Base-by-base conservation (phyloP, 2,329 filamentous ascomycete species). In the Verticillium nonalfalfae region DNA sequence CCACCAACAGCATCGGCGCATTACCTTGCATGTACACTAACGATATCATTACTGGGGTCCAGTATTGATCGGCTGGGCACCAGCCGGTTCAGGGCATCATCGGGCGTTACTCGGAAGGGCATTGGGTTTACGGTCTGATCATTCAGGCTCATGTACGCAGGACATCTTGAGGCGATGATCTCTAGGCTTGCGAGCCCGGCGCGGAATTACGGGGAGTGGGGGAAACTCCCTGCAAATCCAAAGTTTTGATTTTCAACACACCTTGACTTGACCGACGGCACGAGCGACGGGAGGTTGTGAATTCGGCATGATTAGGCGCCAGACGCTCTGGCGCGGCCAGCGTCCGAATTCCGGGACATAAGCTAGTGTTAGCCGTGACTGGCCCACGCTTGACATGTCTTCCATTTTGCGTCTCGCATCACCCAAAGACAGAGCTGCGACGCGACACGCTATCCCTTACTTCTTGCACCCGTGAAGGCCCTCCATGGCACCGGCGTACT, bases 21-120 rank as follows among this genome's bases (percentile, higher is more conserved):
- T 50, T 50, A 18, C 40, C 40, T 50, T 50, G n/a, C 57, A n/a
- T 58, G 57, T 58, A 58, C 57, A 58, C 14, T 58, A 58, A 58
- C 57, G 57, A 58, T 40, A 58, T 45, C 38, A 45, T 33, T 38
- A n/a, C 21, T 45, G 56, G 57, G 21, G 10, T 45, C 57, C 57
- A 21, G 21, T 38, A 45, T 7, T 21, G 11, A 33, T 40, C 13
- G 31, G 21, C 38, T 31, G 36, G 38, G 13, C 45, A 7, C 6
- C 10, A 33, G n/a, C 18, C 38, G 57, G 38, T 45, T 35, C 38
- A 26, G 57, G 57, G 57, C 57, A 58, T 58, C 21, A 58, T 45
- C 57, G 14, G 57, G 57, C 57, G 57, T 58, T 58, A 26, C n/a
- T 50, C 7, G 40, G 18, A 50, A 21, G 40, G 40, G 5, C n/a